Base-by-base conservation (phyloP, 2,329 filamentous ascomycete genomes). In the Fusarium sp. region DNA sequence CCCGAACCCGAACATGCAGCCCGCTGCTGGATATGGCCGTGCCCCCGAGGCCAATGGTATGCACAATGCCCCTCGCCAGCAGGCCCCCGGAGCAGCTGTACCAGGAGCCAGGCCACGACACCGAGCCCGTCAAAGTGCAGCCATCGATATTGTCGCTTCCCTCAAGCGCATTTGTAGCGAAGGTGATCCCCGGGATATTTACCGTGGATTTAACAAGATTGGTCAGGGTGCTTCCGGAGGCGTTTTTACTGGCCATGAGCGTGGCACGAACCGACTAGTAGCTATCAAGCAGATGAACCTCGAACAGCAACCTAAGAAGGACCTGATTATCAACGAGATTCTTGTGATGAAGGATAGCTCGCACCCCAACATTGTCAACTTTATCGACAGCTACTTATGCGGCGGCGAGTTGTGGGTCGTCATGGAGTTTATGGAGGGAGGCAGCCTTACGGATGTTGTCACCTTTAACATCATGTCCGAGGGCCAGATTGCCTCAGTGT, bases 201-300 rank as follows among this genome's bases (percentile, higher is more conserved):
- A 97, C 80, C 88, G 90, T 57, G 90, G 91, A 58, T 88, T 98
- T 72, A 94, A 89, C 76, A 98, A 98, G 82, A 98, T 99, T 77
- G 96, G 96, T 1, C 96, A 99, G 80, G 96, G 96, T 78, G 96
- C 96, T 37, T 98, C 95, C 10, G 96, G 96, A 71, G 96, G 96
- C 65, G 96, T 99, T 2, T 99, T 90, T 76, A 97, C 93, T 1
- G 96, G 95, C 5, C 93, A 95, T 76, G 93, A 97, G 78, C 86
- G 89, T 68, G 90, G 88, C 56, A 92, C 89, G 39, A 97, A 97
- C 80, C 89, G 91, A 66, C 89, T 96, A 71, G 96, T 99, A 37
- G 96, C 96, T 41, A 98, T 99, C 81, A 99, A 99, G 83, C 96
- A 99, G 83, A 99, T 99, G 96, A 98, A 98, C 71, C 83, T 99